Percentiles rank a stretch among this genome's conserved stretches.
Evolutionary conservation across 192 early-diverging fungal genomes (phyloP).

Genomic region (Spinellus fusiger): DNA sequence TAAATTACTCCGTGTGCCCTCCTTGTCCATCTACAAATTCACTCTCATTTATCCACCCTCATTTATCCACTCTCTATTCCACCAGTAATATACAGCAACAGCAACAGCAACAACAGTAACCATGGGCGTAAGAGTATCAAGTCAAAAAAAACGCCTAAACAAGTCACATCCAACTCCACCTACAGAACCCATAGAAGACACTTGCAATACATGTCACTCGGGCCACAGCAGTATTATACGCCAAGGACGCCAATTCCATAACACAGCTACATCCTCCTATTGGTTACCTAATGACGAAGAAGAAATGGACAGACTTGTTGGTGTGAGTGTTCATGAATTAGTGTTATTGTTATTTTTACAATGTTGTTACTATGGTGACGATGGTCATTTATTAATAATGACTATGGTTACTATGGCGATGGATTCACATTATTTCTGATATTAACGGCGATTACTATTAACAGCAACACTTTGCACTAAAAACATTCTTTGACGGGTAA

Average conservation of each 20-base stretch:
- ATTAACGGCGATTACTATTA: background rate
- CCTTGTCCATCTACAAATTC: too few species aligned
- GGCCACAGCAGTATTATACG: background rate
- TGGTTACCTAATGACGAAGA: slow-evolving; percentile 11
- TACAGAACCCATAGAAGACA: background rate
- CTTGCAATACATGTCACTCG: background rate
- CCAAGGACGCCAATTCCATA: background rate
- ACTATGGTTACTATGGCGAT: too few species aligned
- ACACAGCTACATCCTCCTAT: background rate
- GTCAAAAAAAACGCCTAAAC: too few species aligned
- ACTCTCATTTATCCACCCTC: too few species aligned
- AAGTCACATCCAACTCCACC: background rate
- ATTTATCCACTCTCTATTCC: too few species aligned
- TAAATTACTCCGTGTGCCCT: too few species aligned
- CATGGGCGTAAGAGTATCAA: too few species aligned
- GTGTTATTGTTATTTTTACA: background rate
- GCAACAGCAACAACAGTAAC: too few species aligned
- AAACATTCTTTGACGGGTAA: slow-evolving; percentile 8
- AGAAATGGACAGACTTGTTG: slow-evolving; percentile 13
- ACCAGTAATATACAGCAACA: too few species aligned
- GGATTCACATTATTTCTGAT: background rate
- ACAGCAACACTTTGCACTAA: slow-evolving; percentile 13
- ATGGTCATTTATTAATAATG: too few species aligned
- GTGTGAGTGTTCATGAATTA: background rate
- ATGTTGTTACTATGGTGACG: too few species aligned